phyloP scores from a whole-genome alignment of 1,284 basidiomycete species.

The Ustanciosporium gigantosporum region DNA sequence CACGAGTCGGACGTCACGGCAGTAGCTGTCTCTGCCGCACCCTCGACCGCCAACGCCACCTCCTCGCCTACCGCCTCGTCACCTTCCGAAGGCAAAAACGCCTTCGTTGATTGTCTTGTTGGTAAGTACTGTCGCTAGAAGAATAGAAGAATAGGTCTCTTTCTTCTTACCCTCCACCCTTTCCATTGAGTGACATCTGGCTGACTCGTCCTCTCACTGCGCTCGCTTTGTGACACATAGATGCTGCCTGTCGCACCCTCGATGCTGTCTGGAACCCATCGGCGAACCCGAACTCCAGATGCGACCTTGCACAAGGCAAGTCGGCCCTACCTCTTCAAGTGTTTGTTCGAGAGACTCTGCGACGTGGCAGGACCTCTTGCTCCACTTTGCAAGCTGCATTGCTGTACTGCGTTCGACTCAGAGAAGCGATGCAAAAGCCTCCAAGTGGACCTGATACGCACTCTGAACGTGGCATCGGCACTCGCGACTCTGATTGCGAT shows the following conservation, averaged over 20 bases:
- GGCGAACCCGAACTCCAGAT: conserved; percentile 11
- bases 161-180: neutral
- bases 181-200: neutral
- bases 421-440: conserved; percentile 8
- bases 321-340: conserved; percentile 49
- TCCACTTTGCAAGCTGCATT: conserved; percentile 56
- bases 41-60: neutral
- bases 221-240: conserved; percentile 7
- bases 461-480: conserved; percentile 1
- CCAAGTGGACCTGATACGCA: no score
- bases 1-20: no score
- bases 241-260: conserved; percentile 36
- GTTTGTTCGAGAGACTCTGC: conserved; percentile 57
- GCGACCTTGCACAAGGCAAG: conserved; percentile 30
- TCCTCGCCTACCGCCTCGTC: conserved; percentile 17
- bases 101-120: conserved; percentile 47
- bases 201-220: neutral
- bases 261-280: conserved; percentile 42
- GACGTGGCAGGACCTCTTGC: conserved; percentile 55
- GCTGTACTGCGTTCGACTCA: conserved; percentile 52
- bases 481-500: neutral
- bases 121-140: conserved; percentile 39
- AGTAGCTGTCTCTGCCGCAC: no score
- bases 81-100: conserved; percentile 20
- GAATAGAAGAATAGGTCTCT: no score